These are phyloP conservation scores for Termitomyces sp. DNA, from an alignment of 768 basidiomycete genomes.

Conservation along the genomic window DNA sequence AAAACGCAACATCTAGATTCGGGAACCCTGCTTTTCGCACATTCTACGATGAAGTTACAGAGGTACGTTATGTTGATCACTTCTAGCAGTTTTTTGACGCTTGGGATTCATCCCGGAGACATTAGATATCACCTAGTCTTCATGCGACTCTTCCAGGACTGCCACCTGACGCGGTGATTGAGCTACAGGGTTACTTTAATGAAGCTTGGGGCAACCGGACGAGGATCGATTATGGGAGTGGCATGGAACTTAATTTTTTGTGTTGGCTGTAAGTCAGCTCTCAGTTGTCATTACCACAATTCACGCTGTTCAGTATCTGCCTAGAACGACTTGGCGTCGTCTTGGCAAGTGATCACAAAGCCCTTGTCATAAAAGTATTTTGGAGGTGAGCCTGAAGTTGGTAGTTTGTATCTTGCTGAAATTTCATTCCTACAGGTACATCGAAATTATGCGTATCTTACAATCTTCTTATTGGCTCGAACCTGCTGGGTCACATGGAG, in stretches of 20 bases:
- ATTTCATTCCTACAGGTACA: slow-evolving; percentile 62
- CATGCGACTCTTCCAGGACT: slow-evolving; percentile 57
- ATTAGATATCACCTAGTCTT: slow-evolving; percentile 47
- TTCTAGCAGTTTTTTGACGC: background rate
- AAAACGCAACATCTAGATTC: slow-evolving; percentile 88
- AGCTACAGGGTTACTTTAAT: slow-evolving; percentile 75
- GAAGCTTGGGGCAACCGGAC: slow-evolving; percentile 90
- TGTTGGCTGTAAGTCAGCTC: slow-evolving; percentile 80
- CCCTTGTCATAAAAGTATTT: slow-evolving; percentile 80
- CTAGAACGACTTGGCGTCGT: slow-evolving; percentile 68
- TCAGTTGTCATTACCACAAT: background rate
- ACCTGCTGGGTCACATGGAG: slow-evolving; percentile 98
- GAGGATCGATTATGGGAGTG: slow-evolving; percentile 98
- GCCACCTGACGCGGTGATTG: slow-evolving; percentile 51
- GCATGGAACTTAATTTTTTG: slow-evolving; percentile 97
- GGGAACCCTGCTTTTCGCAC: slow-evolving; percentile 95
- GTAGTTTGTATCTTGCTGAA: background rate
- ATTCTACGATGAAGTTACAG: slow-evolving; percentile 79
- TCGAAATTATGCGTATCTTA: slow-evolving; percentile 75
- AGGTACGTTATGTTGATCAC: slow-evolving; percentile 38
- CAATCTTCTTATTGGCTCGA: slow-evolving; percentile 97
- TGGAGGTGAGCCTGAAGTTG: slow-evolving; percentile 56
- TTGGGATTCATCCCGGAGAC: background rate
- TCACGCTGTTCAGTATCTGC: slow-evolving; percentile 57
- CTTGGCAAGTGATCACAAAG: slow-evolving; percentile 56